Evolutionary conservation across 2,329 filamentous ascomycete genomes (phyloP).

Genomic region (Onygena corvina): DNA sequence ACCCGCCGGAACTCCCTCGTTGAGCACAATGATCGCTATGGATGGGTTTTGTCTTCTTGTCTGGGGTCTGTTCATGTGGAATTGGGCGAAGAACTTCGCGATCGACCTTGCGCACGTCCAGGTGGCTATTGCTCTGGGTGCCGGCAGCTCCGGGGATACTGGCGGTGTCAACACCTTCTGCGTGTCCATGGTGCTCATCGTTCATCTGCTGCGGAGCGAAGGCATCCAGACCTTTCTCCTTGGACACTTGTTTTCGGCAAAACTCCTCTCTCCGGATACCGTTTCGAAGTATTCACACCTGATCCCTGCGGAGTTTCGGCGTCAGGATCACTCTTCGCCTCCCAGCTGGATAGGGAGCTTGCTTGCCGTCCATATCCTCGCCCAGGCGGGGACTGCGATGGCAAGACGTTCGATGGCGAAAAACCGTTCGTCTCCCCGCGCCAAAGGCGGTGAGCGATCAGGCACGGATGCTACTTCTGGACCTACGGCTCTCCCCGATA

Average conservation of each 20-base stretch:
- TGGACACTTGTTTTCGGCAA: conserved; percentile 34
- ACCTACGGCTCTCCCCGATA: conserved; percentile 32
- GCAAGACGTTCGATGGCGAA: conserved; percentile 37
- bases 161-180: conserved; percentile 36
- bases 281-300: conserved; percentile 34
- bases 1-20: conserved; percentile 70
- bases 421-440: conserved; percentile 31
- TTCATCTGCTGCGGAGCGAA: conserved; percentile 37
- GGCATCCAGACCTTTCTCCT: conserved; percentile 41
- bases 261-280: conserved; percentile 33
- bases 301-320: conserved; percentile 34
- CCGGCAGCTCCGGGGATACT: conserved; percentile 48
- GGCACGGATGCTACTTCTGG: conserved; percentile 37
- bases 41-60: conserved; percentile 71
- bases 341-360: conserved; percentile 38
- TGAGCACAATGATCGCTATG: conserved; percentile 72
- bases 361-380: conserved; percentile 39
- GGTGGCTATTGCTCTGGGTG: conserved; percentile 80
- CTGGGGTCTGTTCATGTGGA: conserved; percentile 73
- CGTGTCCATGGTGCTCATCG: conserved; percentile 35
- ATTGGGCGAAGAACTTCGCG: conserved; percentile 73
- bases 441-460: conserved; percentile 32
- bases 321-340: conserved; percentile 31
- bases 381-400: conserved; percentile 38
- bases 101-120: conserved; percentile 86